A percentile compares a stretch with the other conserved stretches of the same genome.
Conservation (phyloP, 2,329 filamentous ascomycete species). For the Colletotrichum godetiae region DNA sequence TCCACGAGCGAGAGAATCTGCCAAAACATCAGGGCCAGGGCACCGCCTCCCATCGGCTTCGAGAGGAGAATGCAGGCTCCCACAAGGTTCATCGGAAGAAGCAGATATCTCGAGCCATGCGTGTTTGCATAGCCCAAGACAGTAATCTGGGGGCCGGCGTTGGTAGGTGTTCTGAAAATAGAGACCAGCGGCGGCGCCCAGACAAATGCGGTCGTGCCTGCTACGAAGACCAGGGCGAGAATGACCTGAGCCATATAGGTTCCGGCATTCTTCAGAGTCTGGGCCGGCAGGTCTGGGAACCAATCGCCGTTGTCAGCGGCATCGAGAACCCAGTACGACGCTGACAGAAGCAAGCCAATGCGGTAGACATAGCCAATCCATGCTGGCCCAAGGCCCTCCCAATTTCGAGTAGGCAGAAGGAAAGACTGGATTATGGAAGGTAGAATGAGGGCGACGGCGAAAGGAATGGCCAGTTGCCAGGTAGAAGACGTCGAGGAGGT, state of each 20-base stretch:
- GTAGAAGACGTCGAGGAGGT: slow-evolving; percentile 91
- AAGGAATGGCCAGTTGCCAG: slow-evolving; percentile 88
- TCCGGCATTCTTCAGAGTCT: slow-evolving; percentile 77
- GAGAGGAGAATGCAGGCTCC: slow-evolving; percentile 83
- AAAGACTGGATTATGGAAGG: slow-evolving; percentile 84
- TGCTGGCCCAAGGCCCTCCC: slow-evolving; percentile 84
- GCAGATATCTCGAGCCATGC: slow-evolving; percentile 90
- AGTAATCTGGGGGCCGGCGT: slow-evolving; percentile 69
- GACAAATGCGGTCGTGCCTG: slow-evolving; percentile 85
- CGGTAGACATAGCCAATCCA: slow-evolving; percentile 89
- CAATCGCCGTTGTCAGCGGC: slow-evolving; percentile 88
- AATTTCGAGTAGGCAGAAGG: slow-evolving; percentile 84
- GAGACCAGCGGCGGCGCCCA: slow-evolving; percentile 88
- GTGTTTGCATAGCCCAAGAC: slow-evolving; percentile 93
- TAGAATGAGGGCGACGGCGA: slow-evolving; percentile 76
- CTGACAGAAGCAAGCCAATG: slow-evolving; percentile 78
- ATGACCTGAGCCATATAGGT: slow-evolving; percentile 84
- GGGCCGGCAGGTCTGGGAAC: slow-evolving; percentile 70
- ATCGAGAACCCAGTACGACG: slow-evolving; percentile 89
- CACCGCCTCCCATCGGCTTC: slow-evolving; percentile 93
- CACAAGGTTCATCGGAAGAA: slow-evolving; percentile 83
- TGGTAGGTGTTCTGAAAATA: slow-evolving; percentile 67
- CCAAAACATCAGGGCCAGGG: slow-evolving; percentile 85
- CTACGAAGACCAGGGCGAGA: slow-evolving; percentile 83
- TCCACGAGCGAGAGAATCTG: slow-evolving; percentile 85